Base-by-base conservation (phyloP, 1,284 basidiomycete species). In the Puccinia horiana region DNA sequence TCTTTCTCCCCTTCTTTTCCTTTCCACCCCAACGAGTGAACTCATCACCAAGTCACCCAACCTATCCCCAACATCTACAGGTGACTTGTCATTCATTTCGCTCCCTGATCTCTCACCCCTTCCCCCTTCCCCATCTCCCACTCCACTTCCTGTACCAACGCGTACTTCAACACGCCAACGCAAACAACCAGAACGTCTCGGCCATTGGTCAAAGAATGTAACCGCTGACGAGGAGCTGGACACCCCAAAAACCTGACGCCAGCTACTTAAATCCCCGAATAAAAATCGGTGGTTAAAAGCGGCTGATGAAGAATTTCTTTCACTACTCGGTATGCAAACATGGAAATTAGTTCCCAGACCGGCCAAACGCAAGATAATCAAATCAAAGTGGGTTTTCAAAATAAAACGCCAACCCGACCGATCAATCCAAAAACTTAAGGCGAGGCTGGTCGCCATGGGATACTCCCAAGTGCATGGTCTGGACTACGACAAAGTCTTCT, bases 331-430 rank as follows among this genome's bases (percentile, higher is more conserved):
- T 37, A 42, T 69, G 37, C 29, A 42, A 26, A 69, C 20, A 11
- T 69, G 37, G 29, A n/a, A 20, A 2, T 26, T 44, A 1, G 23
- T 49, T 20, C 37, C 35, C 1, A 3, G 42, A 0, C 47, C 40
- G 18, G 29, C 12, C 2, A 63, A 63, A 20, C 12, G 32, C 3
- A 16, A 14, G 35, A 37, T 63, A 9, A 63, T 35, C 49, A 44
- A 35, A 29, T 72, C 69, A n/a, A 72, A 69, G n/a, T 69, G 65
- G 65, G 65, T 69, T 23, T 69, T 69, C n/a, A 69, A 69, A 40
- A 18, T 69, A 5, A 72, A 72, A 35, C 8, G 18, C 1, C 3
- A 23, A 8, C 44, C 29, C n/a, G 23, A 72, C n/a, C 9, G 47
- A 4, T 29, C 42, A 23, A 72, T 72, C 9, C 69, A 29, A 4